phyloP scores from a whole-genome alignment of 345 rosid species.

The Eucalyptus rudis region DNA sequence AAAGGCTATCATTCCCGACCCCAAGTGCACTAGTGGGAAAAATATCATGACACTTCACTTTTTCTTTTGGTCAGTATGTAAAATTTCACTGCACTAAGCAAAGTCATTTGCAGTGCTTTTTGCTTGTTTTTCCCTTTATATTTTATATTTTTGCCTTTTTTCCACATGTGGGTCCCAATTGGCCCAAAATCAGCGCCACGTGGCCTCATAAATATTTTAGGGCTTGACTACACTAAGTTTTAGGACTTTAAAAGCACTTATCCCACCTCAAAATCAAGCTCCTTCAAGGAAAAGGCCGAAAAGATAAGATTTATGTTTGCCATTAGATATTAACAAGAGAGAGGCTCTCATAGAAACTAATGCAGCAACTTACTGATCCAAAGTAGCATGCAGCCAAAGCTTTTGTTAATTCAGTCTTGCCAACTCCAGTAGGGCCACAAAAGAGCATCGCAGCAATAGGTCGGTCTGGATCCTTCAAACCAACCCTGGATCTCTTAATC shows the following conservation, averaged over 20 bases:
- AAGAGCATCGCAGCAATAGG: constrained; percentile 96
- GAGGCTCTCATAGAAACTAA: background rate
- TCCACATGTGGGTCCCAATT: background rate
- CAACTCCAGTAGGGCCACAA: constrained; percentile 99
- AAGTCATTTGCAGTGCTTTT: background rate
- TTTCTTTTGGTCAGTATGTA: background rate
- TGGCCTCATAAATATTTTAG: background rate
- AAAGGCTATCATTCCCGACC: background rate
- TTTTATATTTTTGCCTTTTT: background rate
- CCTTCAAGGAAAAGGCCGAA: background rate
- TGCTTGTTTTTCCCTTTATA: background rate
- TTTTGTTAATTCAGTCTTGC: constrained; percentile 90
- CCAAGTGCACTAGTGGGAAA: background rate
- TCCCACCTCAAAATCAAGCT: background rate
- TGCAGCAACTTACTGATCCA: constrained; percentile 56
- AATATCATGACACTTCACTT: background rate
- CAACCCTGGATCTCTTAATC: constrained; percentile 87
- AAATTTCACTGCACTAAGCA: background rate
- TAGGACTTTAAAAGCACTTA: background rate
- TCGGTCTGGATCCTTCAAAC: constrained; percentile 80
- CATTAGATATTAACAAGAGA: background rate
- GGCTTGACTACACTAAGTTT: background rate
- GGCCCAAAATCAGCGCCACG: background rate
- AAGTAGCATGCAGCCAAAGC: constrained; percentile 81
- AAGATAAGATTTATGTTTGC: background rate